Evolutionary conservation across 176 grass and related monocot species (phyloP), one percentile per base, ranked within the genome.

Genomic region (Carex pumila): DNA sequence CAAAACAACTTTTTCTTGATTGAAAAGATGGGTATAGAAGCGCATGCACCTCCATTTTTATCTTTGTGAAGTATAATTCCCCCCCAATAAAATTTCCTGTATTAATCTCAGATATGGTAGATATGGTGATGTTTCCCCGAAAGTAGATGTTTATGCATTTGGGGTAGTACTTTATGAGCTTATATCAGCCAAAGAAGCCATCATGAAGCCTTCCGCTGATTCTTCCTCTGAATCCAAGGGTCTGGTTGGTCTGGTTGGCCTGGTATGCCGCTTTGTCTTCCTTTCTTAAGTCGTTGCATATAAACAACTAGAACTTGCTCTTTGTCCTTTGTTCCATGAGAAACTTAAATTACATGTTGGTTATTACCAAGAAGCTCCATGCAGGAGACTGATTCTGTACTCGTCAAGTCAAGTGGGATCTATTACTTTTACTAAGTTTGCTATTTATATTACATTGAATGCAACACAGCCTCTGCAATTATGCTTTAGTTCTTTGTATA

Each of bases 131-230:
- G 89, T 98, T 86, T 95, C 96, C 85, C 88, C 96, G 3, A 98
- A 98, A 71, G 85, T 98, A 0, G 93, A 98, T 75, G 93, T 95
- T 14, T 98, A 86, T 85, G 96, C 96, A 31, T 98, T 98, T 60
- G 96, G 96, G 6, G 96, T 98, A 85, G 93, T 98, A 54, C 81
- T 98, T 14, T 98, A 91, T 79, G 95, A 98, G 76, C 92, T 98
- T 84, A 95, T 95, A 90, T 98, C 95, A 25, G 95, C 91, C 1
- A 98, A 98, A 86, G 89, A 95, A 67, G 91, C 95, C 47, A 95
- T 98, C 76, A 85, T 95, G 47, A 91, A 79, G 85, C 84, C 89
- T 79, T 41, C 85, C 3, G 17, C 22, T 0, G 87, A 92, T 61
- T 89, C 89, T 76, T 3, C 88, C 54, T 87, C 84, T 66, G 91